These are phyloP conservation scores for Salvia rosmarinus DNA, from an alignment of 257 asterid genomes.

Conservation along the genomic window DNA sequence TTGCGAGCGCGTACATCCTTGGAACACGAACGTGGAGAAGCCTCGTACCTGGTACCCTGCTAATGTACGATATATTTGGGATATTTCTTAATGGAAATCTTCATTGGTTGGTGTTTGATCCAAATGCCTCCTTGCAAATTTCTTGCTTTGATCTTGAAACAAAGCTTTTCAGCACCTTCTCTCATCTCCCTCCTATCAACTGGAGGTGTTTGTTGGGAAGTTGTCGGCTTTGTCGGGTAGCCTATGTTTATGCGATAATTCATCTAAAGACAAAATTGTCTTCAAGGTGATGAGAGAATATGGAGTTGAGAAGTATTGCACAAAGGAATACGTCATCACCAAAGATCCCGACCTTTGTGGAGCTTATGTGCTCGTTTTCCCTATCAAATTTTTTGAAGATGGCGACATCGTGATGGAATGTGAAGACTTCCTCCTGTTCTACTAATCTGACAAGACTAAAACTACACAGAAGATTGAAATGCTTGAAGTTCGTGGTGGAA, in stretches of 20 bases:
- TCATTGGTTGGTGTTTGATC: slow-evolving; percentile 49
- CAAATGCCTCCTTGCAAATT: slow-evolving; percentile 3
- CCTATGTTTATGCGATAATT: slow-evolving; percentile 40
- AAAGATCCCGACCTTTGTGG: slow-evolving; percentile 24
- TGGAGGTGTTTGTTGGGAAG: not conserved
- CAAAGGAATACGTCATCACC: slow-evolving; percentile 35
- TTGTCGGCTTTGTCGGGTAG: slow-evolving; percentile 30
- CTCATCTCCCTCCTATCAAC: slow-evolving; percentile 20
- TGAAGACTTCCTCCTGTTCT: slow-evolving; percentile 37
- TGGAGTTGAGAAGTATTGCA: slow-evolving; percentile 43
- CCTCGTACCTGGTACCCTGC: not conserved
- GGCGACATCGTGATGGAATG: slow-evolving; percentile 48
- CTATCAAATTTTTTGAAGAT: slow-evolving; percentile 40
- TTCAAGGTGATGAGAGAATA: slow-evolving; percentile 56
- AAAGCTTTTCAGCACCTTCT: slow-evolving; percentile 32
- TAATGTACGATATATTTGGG: slow-evolving; percentile 21
- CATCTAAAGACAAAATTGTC: slow-evolving; percentile 34
- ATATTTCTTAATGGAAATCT: slow-evolving; percentile 43
- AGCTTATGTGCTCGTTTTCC: slow-evolving; percentile 7
- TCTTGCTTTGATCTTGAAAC: slow-evolving; percentile 45
- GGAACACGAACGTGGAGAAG: slow-evolving; percentile 46
- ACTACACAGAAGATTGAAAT: slow-evolving; percentile 17
- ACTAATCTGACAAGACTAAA: slow-evolving; percentile 31
- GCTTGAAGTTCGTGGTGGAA: not conserved
- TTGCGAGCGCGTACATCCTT: slow-evolving; percentile 44